These are phyloP conservation scores for Phytophthora ohioensis DNA, from an alignment of 352 stramenopile species.

Conservation along the genomic window DNA sequence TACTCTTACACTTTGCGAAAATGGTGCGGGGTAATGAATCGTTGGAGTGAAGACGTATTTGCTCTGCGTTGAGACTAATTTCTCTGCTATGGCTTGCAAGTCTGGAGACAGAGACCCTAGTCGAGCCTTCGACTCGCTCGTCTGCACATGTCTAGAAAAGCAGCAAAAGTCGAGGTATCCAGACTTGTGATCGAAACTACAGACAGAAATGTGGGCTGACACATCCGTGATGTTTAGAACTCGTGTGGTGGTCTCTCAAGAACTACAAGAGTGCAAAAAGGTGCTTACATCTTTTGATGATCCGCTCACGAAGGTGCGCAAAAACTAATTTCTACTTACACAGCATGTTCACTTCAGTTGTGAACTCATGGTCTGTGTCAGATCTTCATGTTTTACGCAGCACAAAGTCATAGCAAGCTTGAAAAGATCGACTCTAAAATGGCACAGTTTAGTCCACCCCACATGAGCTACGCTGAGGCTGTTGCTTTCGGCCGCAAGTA, in stretches of 20 bases:
- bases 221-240: conserved; percentile 31
- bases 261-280: conserved; percentile 76
- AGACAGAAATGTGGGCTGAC: conserved; percentile 1
- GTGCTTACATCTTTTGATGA: conserved; percentile 70
- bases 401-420: conserved; percentile 55
- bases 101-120: conserved; percentile 61
- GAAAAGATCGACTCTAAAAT: conserved; percentile 77
- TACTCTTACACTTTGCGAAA: conserved; percentile 74
- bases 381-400: conserved; percentile 71
- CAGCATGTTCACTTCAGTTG: not conserved
- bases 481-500: conserved; percentile 78
- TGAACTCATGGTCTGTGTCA: conserved; percentile 17
- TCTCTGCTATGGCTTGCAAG: conserved; percentile 26
- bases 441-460: conserved; percentile 47
- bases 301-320: conserved; percentile 56
- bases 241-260: conserved; percentile 52
- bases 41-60: not conserved
- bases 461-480: conserved; percentile 78
- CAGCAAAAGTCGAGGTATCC: conserved; percentile 62
- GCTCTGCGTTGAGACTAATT: conserved; percentile 1
- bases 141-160: conserved; percentile 73
- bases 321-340: not conserved
- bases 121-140: conserved; percentile 68
- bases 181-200: not conserved
- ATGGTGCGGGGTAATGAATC: conserved; percentile 47